Evolutionary conservation across 1,284 basidiomycete species (phyloP), one percentile per base, ranked within the genome.

Genomic region (Moesziomyces globuligerus): DNA sequence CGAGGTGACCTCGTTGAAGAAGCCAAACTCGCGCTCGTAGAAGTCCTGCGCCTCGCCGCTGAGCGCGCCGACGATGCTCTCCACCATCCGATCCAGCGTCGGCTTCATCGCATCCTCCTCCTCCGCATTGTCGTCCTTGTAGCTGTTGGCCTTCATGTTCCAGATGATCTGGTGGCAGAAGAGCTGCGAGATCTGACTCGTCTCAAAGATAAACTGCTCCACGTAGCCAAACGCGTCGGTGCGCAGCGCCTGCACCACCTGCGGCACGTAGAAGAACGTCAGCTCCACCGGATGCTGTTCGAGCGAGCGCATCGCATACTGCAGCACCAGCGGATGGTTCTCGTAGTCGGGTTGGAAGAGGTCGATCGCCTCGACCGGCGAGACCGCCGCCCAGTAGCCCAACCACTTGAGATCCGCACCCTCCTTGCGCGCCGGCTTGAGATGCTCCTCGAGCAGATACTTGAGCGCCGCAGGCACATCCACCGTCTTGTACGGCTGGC

Each of bases 111-210:
- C 86, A 84, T 99, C 96, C 76, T 92, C 90, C 66, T 90, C 87
- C 11, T 86, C 86, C 76, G 62, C 79, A 15, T 78, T 57, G 59
- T 98, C 96, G 78, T 95, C 96, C 76, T 91, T 93, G 83, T 90
- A 97, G 66, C 90, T 93, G 82, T 99, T 99, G 5, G 96, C 96
- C 80, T 96, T 96, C 96, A 98, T 98, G 83, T 98, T 99, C 96
- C 96, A 99, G 71, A 99, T 93, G 68, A 98, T 98, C 85, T 99
- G 96, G 83, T 99, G 96, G 81, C 96, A 99, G 86, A 99, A 99
- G 10, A 94, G 84, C 83, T 97, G 95, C 4, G 94, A 98, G 66
- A 98, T 93, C 84, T 94, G 95, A 11, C 94, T 91, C 0, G 95
- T 97, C 84, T 98, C 94, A 74, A 94, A 94, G 78, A 98, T 94